Base-by-base conservation (phyloP, 2,329 filamentous ascomycete species). In the Periconia sp. region DNA sequence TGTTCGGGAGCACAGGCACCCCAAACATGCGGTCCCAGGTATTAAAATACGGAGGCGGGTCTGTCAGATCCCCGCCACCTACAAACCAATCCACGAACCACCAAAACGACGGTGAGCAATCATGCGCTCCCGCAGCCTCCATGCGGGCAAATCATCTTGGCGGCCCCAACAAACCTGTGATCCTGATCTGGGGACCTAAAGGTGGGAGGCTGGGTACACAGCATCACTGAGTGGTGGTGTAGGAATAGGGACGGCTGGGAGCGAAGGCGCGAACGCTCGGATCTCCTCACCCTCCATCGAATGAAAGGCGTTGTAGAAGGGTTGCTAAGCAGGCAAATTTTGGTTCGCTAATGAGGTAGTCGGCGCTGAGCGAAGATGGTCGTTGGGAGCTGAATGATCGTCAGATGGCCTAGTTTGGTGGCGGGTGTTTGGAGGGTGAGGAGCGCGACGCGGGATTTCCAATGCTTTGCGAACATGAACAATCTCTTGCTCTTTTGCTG, bases 21-120 rank as follows among this genome's bases (percentile, higher is more conserved):
- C 30, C 25, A n/a, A 28, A 12, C 13, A n/a, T 32, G 30, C 13
- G 30, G 6, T 11, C 17, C 15, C 32, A 21, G 17, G 4, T 8
- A 8, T 23, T 35, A 35, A 35, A 35, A 35, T 35, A 35, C 32
- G 32, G 17, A 18, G 32, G 17, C 19, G 32, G 32, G 32, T 30
- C 28, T 12, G 12, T 7, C 23, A 25, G 23, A 25, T 30, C 28
- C 28, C 28, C 28, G 28, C 28, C 28, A 30, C 28, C 28, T 30
- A 25, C n/a, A n/a, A 32, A 32, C 11, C 29, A 5, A 10, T 5
- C 5, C 5, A 28, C 25, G 12, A 5, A 12, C 25, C 25, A 28
- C 25, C 25, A 28, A 28, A 28, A 5, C 29, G 18, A 16, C 29
- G 29, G 29, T 32, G 29, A 32, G 29, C 12, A 5, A 10, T 13